phyloP scores from a whole-genome alignment of 768 basidiomycete genomes.

The Russula foetens region DNA sequence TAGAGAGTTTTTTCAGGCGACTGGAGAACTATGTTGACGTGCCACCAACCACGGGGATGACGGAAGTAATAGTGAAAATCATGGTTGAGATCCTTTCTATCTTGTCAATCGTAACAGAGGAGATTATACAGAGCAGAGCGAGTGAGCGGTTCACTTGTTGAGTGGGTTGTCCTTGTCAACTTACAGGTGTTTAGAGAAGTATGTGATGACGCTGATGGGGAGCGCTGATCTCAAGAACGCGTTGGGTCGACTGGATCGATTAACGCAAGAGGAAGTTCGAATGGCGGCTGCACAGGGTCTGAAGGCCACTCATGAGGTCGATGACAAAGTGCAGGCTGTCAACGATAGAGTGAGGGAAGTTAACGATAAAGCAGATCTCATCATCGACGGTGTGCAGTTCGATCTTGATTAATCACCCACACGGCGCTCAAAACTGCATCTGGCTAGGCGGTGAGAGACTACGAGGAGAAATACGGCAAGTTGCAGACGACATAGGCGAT shows the following conservation, averaged over 20 bases:
- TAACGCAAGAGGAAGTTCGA: neutral
- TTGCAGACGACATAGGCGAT: too few relatives aligned
- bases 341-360: neutral
- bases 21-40: neutral
- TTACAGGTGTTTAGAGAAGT: neutral
- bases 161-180: neutral
- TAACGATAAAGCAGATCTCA: neutral
- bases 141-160: neutral
- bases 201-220: neutral
- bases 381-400: neutral
- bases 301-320: neutral
- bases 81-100: neutral
- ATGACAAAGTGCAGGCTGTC: neutral
- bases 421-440: neutral
- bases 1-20: neutral
- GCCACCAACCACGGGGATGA: neutral
- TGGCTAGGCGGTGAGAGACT: neutral
- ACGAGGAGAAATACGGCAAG: neutral
- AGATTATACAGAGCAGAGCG: neutral
- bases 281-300: neutral
- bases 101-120: neutral
- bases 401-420: neutral
- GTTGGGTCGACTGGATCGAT: neutral
- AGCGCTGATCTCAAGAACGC: neutral
- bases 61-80: neutral